A percentile compares a stretch with the other conserved stretches of the same genome.
These are phyloP conservation scores for Poronia punctata DNA, from an alignment of 495 filamentous ascomycete species.

Conservation along the genomic window DNA sequence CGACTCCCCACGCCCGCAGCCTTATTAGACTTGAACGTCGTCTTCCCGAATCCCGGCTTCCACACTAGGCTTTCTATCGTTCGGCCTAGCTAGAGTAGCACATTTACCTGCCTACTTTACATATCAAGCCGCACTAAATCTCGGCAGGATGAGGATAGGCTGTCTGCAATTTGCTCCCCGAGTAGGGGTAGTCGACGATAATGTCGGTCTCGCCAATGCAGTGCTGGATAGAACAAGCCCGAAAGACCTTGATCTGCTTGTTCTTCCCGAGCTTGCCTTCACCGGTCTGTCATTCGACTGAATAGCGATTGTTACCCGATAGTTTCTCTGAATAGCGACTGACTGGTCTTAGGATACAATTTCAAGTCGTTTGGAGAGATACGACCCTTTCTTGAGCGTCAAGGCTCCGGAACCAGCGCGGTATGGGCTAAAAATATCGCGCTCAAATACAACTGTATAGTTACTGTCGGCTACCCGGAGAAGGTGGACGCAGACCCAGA, in stretches of 20 bases:
- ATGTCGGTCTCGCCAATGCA: conserved; percentile 65
- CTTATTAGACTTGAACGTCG: too few relatives aligned
- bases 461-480: conserved; percentile 91
- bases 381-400: conserved; percentile 71
- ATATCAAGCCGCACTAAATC: conserved; percentile 1
- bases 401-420: conserved; percentile 62
- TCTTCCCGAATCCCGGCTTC: neutral
- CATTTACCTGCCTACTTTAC: neutral
- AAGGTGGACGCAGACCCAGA: conserved; percentile 38
- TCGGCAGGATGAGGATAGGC: conserved; percentile 62
- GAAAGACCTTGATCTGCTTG: conserved; percentile 57
- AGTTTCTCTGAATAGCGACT: conserved; percentile 1
- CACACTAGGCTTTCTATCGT: too few relatives aligned
- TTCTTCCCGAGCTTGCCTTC: conserved; percentile 85
- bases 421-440: conserved; percentile 76
- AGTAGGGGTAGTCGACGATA: conserved; percentile 69
- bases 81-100: neutral
- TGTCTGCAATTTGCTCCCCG: conserved; percentile 73
- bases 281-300: conserved; percentile 54
- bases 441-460: conserved; percentile 62
- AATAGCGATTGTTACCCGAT: neutral
- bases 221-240: conserved; percentile 53
- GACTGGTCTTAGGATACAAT: conserved; percentile 66
- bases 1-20: too few relatives aligned
- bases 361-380: conserved; percentile 75